Evolutionary conservation across 805 yeast genomes (phyloP).

Genomic region (Grigorovia yakushimaensis): DNA sequence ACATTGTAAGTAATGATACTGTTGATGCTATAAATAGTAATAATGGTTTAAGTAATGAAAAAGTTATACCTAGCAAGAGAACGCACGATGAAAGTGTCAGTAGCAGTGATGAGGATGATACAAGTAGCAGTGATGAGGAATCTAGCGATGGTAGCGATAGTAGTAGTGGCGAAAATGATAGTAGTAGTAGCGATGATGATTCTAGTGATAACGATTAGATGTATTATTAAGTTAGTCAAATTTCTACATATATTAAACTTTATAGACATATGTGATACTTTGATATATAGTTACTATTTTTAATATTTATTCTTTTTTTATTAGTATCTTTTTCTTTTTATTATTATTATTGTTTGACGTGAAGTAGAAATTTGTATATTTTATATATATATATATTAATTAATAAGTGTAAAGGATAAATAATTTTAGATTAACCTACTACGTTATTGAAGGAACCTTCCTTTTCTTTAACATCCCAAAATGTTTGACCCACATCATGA

Average conservation of each 20-base stretch:
- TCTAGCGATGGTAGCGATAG: constrained; percentile 6
- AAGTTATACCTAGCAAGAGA: not conserved
- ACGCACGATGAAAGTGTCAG: constrained; percentile 3
- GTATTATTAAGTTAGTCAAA: no score
- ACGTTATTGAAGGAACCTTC: constrained; percentile 89
- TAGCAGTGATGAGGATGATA: not conserved
- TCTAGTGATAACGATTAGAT: constrained; percentile 12
- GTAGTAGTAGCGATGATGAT: constrained; percentile 28
- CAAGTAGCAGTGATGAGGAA: constrained; percentile 7
- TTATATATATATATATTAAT: not conserved
- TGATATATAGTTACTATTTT: no score
- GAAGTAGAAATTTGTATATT: no score
- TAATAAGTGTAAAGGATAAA: not conserved
- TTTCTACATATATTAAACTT: not conserved
- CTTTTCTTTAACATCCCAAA: constrained; percentile 83
- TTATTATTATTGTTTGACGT: no score
- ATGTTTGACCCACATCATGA: constrained; percentile 78
- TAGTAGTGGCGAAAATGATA: constrained; percentile 33
- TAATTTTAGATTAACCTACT: constrained; percentile 21
- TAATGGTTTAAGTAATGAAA: not conserved
- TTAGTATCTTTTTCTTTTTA: no score
- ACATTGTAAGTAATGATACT: not conserved
- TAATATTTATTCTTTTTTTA: no score
- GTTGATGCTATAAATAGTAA: not conserved
- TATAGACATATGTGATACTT: not conserved